Evolutionary conservation across 176 grass and related monocot species (phyloP), one percentile per base, ranked within the genome.

Genomic region (Alopecurus myosuroides): DNA sequence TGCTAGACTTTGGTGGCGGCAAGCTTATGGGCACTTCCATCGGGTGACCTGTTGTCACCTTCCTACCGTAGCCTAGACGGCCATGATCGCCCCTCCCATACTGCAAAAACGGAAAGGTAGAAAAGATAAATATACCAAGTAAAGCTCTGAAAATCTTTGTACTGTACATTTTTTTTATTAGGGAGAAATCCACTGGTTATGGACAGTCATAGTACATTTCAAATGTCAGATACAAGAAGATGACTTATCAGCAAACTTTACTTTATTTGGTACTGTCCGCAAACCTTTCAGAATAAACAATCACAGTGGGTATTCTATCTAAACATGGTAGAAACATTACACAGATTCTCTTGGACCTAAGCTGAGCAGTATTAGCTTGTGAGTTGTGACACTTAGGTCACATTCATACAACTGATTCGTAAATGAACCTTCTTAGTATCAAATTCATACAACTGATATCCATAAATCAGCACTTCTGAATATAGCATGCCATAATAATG

Each of bases 31-130:
- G 86, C 25, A 98, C 93, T 53, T 89, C 89, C 93, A 94, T 84
- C 19, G 97, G 97, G 34, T 90, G 89, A 4, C 97, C 97, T 6
- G 97, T 98, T 2, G 97, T 98, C 23, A 94, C 91, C 84, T 94
- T 95, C 71, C 89, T 92, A 18, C 88, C 91, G 4, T 90, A 92
- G 30, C 97, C 97, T 8, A 98, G 91, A 63, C 97, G 93, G 6
- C 97, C 97, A 53, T 98, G 97, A 74, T 98, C 97, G 40, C 97
- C 97, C 70, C 97, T 95, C n/a, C 97, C 97, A 9, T 92, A 98
- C 97, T 98, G 89, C 70, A 7, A 76, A 28, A 57, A 70, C n/a
- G 17, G 67, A 53, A 73, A 62, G 62, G 48, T 26, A 29, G 11
- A 19, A 12, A 4, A 34, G 7, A 13, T 34, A 14, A 79, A 80